Evolutionary conservation across 192 early-diverging fungal species (phyloP), one percentile per base, ranked within the genome.

Genomic region (Entomortierella parvispora): DNA sequence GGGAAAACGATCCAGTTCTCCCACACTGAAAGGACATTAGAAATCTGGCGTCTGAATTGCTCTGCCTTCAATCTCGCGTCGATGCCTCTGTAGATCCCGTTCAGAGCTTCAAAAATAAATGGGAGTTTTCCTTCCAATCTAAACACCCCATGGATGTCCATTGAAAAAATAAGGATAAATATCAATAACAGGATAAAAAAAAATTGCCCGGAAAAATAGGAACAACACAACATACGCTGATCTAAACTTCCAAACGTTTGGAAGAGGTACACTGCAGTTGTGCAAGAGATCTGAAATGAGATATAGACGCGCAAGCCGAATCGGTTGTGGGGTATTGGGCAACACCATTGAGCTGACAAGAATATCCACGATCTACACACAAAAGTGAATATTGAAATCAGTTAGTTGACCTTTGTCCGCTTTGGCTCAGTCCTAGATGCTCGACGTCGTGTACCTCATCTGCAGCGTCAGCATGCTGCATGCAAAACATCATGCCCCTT

Each of bases 1-100:
- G 93, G 90, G 76, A 94, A 98, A 18, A 98, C 85, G 79, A 92
- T 92, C 93, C 96, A 95, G 43, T 82, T 88, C 67, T 98, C 94
- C 96, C 95, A 98, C 15, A 93, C 91, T 4, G 80, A 82, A 42
- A 98, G 69, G 7, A 93, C 86, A 9, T 62, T 82, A 18, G 82
- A 79, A 44, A 89, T 89, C 59, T 84, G 91, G 64, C 84, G 81
- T 84, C 86, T 77, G 46, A 92, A 90, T 52, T 93, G 90, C 75
- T 97, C 95, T 8, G 93, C 93, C 63, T 91, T 90, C 40, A 96
- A 83, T 37, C 95, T 74, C 0, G 85, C 89, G n/a, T 84, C 85
- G 28, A 96, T 93, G 4, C 64, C 79, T 12, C 83, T 70, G 74
- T 93, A 91, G 29, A 92, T 83, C 0, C 64, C 75, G 44, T 90